A percentile compares a stretch with the other conserved stretches of the same genome.
Conservation (phyloP, 306 rosid genomes). For the Hippophae tibetana region DNA sequence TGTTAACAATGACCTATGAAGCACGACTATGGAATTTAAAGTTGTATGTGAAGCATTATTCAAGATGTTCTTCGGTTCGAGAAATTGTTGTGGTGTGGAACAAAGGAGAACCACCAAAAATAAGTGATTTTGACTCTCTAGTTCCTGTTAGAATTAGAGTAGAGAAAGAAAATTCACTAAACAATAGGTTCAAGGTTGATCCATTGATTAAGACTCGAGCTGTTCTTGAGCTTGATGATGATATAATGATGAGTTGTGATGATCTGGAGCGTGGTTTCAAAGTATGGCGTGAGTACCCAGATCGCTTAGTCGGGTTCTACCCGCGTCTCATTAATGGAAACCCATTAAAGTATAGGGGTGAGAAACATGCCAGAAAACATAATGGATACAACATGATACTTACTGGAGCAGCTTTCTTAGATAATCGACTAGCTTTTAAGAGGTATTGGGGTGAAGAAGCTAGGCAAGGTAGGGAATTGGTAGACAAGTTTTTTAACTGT, state of each 20-base stretch:
- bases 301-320: conserved; percentile 88
- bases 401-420: conserved; percentile 93
- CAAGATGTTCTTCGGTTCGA: conserved; percentile 81
- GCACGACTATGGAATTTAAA: conserved; percentile 96
- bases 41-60: conserved; percentile 84
- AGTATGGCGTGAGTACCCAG: conserved; percentile 88
- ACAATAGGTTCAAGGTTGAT: conserved; percentile 73
- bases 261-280: conserved; percentile 87
- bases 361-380: conserved; percentile 59
- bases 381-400: conserved; percentile 96
- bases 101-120: conserved; percentile 80
- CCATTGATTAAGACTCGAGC: conserved; percentile 74
- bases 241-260: conserved; percentile 97
- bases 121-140: conserved; percentile 67
- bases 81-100: conserved; percentile 98
- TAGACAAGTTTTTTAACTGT: conserved; percentile 65
- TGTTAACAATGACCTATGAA: conserved; percentile 90
- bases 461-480: conserved; percentile 60
- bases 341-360: conserved; percentile 65
- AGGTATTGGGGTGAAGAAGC: conserved; percentile 82
- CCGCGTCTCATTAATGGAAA: conserved; percentile 73
- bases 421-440: conserved; percentile 56
- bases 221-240: conserved; percentile 96
- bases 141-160: conserved; percentile 79
- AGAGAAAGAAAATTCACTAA: conserved; percentile 75